phyloP scores from a whole-genome alignment of 106 monocot genomes.

The Platanthera zijinensis region DNA sequence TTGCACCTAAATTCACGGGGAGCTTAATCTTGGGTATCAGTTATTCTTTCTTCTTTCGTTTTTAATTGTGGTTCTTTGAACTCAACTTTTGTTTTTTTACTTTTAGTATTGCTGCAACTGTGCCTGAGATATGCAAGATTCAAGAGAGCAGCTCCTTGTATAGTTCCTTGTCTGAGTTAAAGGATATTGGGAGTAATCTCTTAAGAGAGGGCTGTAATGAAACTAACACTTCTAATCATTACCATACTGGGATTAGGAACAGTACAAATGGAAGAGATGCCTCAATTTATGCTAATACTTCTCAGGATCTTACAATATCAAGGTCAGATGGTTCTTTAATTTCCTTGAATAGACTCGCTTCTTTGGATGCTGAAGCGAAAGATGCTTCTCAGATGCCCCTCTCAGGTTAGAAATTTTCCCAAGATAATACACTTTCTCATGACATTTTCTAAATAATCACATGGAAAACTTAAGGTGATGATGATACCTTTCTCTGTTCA shows the following conservation, averaged over 20 bases:
- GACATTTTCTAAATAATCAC: neutral
- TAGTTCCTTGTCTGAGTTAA: conserved; percentile 20
- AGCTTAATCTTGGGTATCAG: neutral
- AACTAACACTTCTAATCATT: conserved; percentile 1
- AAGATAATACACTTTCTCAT: neutral
- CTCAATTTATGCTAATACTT: conserved; percentile 16
- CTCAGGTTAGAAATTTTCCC: conserved; percentile 27
- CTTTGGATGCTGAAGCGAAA: conserved; percentile 9
- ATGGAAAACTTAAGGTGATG: too few species aligned
- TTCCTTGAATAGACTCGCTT: conserved; percentile 16
- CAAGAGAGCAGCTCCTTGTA: conserved; percentile 13
- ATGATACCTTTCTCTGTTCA: neutral
- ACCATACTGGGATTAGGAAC: conserved; percentile 4
- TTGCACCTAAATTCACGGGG: neutral
- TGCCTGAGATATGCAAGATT: conserved; percentile 5
- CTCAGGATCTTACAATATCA: conserved; percentile 11
- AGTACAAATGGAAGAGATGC: conserved; percentile 12
- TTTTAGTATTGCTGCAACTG: conserved; percentile 18
- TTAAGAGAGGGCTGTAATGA: conserved; percentile 11
- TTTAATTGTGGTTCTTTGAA: neutral
- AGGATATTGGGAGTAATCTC: conserved; percentile 12
- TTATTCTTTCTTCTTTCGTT: neutral
- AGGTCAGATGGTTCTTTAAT: conserved; percentile 16
- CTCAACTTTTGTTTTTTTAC: conserved; percentile 3
- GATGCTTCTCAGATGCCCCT: conserved; percentile 14